These are phyloP conservation scores for Naganishia kalamii DNA, from an alignment of 768 basidiomycete genomes.

Conservation along the genomic window DNA sequence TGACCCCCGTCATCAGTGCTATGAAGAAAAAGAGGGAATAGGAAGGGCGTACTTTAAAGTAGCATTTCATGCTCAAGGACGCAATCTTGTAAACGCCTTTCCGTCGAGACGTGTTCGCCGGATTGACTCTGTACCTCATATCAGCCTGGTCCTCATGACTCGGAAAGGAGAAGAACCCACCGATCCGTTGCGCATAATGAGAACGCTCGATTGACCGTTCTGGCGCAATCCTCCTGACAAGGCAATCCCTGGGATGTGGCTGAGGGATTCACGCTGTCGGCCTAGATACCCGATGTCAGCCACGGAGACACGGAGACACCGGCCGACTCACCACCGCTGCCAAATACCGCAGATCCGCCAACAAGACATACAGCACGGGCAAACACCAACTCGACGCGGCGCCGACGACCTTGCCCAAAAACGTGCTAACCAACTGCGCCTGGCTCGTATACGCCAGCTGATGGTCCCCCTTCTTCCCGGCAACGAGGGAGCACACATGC, in stretches of 20 bases:
- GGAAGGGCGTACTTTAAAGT: constrained; percentile 67
- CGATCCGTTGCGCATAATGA: constrained; percentile 80
- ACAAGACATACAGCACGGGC: constrained; percentile 70
- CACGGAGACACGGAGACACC: background rate
- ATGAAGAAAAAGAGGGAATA: background rate
- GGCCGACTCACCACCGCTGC: constrained; percentile 64
- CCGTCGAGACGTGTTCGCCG: constrained; percentile 61
- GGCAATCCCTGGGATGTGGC: constrained; percentile 48
- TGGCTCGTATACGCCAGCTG: background rate
- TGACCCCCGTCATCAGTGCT: background rate
- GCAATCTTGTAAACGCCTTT: constrained; percentile 95
- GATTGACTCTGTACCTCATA: constrained; percentile 1
- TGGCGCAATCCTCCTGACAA: constrained; percentile 77
- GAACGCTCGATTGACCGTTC: constrained; percentile 82
- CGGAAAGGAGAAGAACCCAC: constrained; percentile 49
- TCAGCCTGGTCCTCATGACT: constrained; percentile 4
- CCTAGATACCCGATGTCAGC: constrained; percentile 16
- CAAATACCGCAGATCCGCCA: constrained; percentile 74
- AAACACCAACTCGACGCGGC: constrained; percentile 59
- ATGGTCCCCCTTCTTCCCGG: background rate
- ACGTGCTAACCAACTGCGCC: background rate
- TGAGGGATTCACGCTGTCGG: constrained; percentile 24
- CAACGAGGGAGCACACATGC: background rate
- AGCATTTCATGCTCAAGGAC: constrained; percentile 81
- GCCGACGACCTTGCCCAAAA: background rate